These are phyloP conservation scores for Tephrocybe sp. DNA, from an alignment of 768 basidiomycete genomes.

Conservation along the genomic window DNA sequence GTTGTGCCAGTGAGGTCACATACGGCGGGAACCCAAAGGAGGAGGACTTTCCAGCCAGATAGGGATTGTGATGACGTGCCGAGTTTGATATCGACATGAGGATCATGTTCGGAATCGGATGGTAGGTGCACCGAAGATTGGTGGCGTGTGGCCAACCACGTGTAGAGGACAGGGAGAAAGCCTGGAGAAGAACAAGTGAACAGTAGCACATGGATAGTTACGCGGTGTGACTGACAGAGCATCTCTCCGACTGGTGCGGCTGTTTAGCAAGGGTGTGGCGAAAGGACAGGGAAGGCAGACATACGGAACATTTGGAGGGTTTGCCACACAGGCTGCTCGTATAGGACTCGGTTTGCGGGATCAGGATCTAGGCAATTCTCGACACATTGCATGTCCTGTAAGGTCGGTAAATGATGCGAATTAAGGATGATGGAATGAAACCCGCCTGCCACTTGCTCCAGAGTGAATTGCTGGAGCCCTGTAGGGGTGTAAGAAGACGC, in stretches of 20 bases:
- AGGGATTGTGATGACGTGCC: conserved; percentile 41
- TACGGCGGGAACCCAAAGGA: conserved; percentile 85
- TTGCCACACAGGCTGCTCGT: conserved; percentile 95
- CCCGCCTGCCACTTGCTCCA: conserved; percentile 83
- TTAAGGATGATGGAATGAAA: conserved; percentile 5
- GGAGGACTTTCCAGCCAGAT: conserved; percentile 66
- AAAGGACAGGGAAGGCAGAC: conserved; percentile 30
- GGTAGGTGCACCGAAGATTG: conserved; percentile 56
- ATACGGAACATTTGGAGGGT: conserved; percentile 87
- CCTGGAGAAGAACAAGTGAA: conserved; percentile 44
- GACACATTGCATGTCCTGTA: conserved; percentile 96
- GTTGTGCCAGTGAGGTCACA: conserved; percentile 94
- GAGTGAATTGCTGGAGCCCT: conserved; percentile 81
- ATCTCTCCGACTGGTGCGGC: conserved; percentile 82
- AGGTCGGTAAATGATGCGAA: conserved; percentile 6
- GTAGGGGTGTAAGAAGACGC: conserved; percentile 7
- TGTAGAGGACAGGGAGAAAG: conserved; percentile 82
- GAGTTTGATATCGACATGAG: conserved; percentile 32
- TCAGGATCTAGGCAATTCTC: conserved; percentile 81
- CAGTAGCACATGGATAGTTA: conserved; percentile 26
- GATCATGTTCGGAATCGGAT: conserved; percentile 47
- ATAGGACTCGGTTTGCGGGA: conserved; percentile 63
- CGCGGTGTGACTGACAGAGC: conserved; percentile 64
- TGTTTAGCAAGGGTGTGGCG: conserved; percentile 22
- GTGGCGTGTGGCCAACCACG: conserved; percentile 54